A percentile compares a stretch with the other conserved stretches of the same genome.
Conservation (phyloP, 73 alveolate species). For the Paramecium sexaurelia region DNA sequence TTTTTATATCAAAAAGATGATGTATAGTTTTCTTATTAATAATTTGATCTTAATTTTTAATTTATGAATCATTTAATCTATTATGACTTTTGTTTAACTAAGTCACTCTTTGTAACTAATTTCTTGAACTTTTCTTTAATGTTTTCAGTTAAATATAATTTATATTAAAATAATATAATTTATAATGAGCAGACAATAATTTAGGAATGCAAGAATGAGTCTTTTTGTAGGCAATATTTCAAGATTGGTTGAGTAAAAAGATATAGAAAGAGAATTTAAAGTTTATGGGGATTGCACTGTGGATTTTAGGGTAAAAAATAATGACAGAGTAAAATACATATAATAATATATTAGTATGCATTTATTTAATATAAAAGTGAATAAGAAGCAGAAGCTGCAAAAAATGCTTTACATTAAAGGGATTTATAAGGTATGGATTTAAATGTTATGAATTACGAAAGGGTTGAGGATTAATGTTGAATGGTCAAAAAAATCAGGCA, state of each 20-base stretch:
- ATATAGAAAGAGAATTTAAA: constrained; percentile 62
- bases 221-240: constrained; percentile 67
- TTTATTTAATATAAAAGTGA: constrained; percentile 52
- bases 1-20: constrained; percentile 11
- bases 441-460: background rate
- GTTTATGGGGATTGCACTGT: constrained; percentile 67
- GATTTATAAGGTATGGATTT: constrained; percentile 8
- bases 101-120: background rate
- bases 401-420: constrained; percentile 42
- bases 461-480: constrained; percentile 58
- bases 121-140: background rate
- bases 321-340: constrained; percentile 44
- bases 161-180: background rate
- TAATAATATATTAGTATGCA: constrained; percentile 21
- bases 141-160: constrained; percentile 18
- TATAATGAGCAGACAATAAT: constrained; percentile 48
- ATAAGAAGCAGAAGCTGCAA: constrained; percentile 50
- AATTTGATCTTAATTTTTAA: background rate
- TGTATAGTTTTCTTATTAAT: too few species aligned
- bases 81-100: background rate
- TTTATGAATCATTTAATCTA: background rate
- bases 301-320: constrained; percentile 67
- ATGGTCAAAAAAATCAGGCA: constrained; percentile 45
- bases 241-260: constrained; percentile 58
- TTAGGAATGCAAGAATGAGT: constrained; percentile 59